A percentile compares a stretch with the other conserved stretches of the same genome.
Conservation (phyloP, 2,329 filamentous ascomycete species). For the Clonostachys rhizophaga region DNA sequence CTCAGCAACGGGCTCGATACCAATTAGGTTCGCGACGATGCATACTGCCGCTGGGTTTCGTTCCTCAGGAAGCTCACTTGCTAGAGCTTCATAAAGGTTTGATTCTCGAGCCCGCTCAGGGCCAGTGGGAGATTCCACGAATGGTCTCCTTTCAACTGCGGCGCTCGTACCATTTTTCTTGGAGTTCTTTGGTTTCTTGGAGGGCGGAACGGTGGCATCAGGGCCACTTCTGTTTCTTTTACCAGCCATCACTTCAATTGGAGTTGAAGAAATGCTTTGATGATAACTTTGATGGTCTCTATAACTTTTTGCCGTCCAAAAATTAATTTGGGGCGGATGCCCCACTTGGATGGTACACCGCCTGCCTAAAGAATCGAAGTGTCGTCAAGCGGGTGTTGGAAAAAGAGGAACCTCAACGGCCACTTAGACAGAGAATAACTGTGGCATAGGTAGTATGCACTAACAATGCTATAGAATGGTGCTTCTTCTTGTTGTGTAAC, state of each 20-base stretch:
- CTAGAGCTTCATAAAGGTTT: constrained; percentile 55
- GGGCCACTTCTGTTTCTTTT: constrained; percentile 26
- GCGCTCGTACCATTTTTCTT: constrained; percentile 9
- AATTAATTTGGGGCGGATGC: no score
- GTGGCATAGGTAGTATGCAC: no score
- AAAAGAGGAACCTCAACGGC: no score
- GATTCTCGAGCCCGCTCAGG: constrained; percentile 55
- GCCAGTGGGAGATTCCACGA: constrained; percentile 44
- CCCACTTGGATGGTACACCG: no score
- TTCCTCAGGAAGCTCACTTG: constrained; percentile 51
- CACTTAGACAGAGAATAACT: no score
- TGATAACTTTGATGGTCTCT: no score
- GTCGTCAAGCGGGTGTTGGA: no score
- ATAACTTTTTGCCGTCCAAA: no score
- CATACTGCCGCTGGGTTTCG: constrained; percentile 54
- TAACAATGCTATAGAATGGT: no score
- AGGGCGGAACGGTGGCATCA: constrained; percentile 18
- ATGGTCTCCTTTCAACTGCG: constrained; percentile 29
- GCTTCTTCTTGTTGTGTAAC: no score
- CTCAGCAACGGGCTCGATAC: constrained; percentile 42
- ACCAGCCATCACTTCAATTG: constrained; percentile 15
- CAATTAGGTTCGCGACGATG: constrained; percentile 50
- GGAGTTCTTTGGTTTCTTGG: constrained; percentile 23
- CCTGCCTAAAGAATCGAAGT: no score
- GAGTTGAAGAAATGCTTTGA: background rate